These are phyloP conservation scores for Suillus variegatus DNA, from an alignment of 768 basidiomycete species.

Conservation along the genomic window DNA sequence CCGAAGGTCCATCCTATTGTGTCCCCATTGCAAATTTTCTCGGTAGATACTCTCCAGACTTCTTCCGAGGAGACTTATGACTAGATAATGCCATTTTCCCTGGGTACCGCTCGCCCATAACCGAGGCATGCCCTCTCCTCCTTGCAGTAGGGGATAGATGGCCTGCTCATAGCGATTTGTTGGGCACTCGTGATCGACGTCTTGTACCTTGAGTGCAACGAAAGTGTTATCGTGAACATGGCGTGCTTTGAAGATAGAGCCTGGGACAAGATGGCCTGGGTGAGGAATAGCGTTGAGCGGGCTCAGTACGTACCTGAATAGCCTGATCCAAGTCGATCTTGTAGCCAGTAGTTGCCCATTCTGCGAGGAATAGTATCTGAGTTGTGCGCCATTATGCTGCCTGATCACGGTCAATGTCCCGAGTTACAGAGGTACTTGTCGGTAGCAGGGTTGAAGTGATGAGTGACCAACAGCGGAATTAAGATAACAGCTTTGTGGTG, in stretches of 20 bases:
- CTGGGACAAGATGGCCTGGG: conserved; percentile 35
- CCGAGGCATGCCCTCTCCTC: conserved; percentile 71
- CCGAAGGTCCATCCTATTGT: conserved; percentile 64
- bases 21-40: conserved; percentile 40
- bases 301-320: conserved; percentile 57
- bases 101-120: conserved; percentile 64
- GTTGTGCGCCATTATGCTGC: conserved; percentile 14
- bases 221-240: conserved; percentile 56
- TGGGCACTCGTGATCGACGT: conserved; percentile 69
- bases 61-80: conserved; percentile 72
- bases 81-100: conserved; percentile 68
- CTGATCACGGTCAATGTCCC: background rate
- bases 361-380: conserved; percentile 30
- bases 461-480: background rate
- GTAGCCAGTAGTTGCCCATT: conserved; percentile 64
- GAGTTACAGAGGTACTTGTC: background rate
- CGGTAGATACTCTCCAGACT: conserved; percentile 67
- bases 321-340: conserved; percentile 64
- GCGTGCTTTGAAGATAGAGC: conserved; percentile 67
- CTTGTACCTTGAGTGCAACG: conserved; percentile 78
- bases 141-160: conserved; percentile 71
- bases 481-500: background rate
- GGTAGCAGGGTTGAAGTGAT: no score
- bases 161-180: conserved; percentile 72
- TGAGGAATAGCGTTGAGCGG: conserved; percentile 5